These are phyloP conservation scores for Aspergillus aculeatinus DNA, from an alignment of 2,329 filamentous ascomycete genomes.

Conservation along the genomic window DNA sequence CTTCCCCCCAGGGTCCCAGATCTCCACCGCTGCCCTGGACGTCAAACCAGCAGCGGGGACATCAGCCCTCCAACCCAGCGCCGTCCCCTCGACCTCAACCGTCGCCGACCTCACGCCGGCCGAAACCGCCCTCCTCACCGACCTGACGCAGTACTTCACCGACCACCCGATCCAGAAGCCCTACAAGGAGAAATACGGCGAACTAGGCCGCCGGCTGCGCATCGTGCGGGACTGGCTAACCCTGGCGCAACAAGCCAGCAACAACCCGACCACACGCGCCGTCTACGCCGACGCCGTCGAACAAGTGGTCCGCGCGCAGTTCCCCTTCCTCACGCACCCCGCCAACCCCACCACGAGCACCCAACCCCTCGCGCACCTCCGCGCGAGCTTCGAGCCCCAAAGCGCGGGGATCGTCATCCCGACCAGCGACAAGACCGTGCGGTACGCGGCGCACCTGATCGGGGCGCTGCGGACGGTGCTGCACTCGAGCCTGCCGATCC, in stretches of 20 bases:
- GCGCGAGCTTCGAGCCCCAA: conserved; percentile 1
- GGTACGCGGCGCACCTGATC: conserved; percentile 9
- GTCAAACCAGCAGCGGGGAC: background rate
- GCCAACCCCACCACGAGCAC: background rate
- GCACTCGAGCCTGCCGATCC: conserved; percentile 4
- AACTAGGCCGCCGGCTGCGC: conserved; percentile 6
- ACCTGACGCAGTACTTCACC: conserved; percentile 5
- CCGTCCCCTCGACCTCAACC: background rate
- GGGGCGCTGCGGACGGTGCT: conserved; percentile 6
- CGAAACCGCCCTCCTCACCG: background rate
- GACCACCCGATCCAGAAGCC: conserved; percentile 6
- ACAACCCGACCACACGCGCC: background rate
- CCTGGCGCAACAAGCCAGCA: background rate
- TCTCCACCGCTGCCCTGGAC: background rate
- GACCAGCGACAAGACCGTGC: conserved; percentile 12
- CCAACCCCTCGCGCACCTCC: background rate
- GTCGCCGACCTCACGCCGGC: background rate
- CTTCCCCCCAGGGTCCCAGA: background rate
- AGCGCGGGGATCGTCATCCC: conserved; percentile 11
- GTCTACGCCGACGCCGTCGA: conserved; percentile 1
- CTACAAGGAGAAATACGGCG: conserved; percentile 6
- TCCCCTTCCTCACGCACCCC: background rate
- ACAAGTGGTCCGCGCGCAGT: background rate
- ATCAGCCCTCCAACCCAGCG: background rate
- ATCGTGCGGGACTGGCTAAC: conserved; percentile 6